Conservation (phyloP, 805 yeast species). For the Starmerella vaccinii region DNA sequence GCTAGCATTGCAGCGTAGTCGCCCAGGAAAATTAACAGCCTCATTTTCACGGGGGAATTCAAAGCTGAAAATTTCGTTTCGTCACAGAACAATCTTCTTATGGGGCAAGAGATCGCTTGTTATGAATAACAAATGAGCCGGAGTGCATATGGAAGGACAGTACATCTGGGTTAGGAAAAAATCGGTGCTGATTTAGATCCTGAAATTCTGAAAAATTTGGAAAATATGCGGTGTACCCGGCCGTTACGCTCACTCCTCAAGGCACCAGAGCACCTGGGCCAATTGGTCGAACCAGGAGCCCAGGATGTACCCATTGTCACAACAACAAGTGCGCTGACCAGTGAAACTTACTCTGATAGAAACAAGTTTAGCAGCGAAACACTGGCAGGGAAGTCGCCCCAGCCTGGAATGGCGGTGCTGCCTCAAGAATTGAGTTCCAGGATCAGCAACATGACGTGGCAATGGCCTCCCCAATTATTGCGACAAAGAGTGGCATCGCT, state of each 20-base stretch:
- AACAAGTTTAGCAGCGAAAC: slow-evolving; percentile 44
- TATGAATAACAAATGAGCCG: not conserved
- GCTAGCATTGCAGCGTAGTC: too few relatives aligned
- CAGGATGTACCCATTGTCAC: not conserved
- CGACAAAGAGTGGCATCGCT: slow-evolving; percentile 52
- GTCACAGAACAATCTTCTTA: too few relatives aligned
- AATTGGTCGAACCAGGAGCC: not conserved
- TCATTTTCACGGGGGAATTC: too few relatives aligned
- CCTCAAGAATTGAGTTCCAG: slow-evolving; percentile 49
- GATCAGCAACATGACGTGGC: slow-evolving; percentile 53
- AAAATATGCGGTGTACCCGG: not conserved
- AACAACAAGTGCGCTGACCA: not conserved
- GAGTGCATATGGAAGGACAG: not conserved
- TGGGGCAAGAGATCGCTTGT: too few relatives aligned
- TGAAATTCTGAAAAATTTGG: not conserved
- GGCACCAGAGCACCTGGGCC: slow-evolving; percentile 4
- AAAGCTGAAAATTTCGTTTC: too few relatives aligned
- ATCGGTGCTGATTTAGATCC: not conserved
- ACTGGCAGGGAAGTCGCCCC: slow-evolving; percentile 43
- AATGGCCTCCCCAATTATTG: slow-evolving; percentile 53
- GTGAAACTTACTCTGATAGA: not conserved
- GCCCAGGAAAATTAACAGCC: too few relatives aligned
- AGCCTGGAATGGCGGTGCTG: slow-evolving; percentile 41
- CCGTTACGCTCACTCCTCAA: slow-evolving; percentile 2
- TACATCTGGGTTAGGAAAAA: not conserved